phyloP scores from a whole-genome alignment of 164 flowering plant species.

The Annona cherimola region DNA sequence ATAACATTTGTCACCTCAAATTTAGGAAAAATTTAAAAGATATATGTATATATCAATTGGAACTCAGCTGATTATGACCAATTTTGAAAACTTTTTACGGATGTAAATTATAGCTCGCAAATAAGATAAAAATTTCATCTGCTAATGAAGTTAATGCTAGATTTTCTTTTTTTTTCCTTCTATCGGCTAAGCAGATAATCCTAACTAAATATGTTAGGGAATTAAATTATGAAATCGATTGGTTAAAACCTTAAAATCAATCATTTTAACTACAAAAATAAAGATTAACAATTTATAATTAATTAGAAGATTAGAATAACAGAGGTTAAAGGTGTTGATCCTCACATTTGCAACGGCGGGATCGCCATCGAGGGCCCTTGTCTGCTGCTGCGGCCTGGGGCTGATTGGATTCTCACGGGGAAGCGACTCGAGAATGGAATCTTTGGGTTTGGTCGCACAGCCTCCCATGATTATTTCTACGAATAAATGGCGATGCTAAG shows the following conservation, averaged over 20 bases:
- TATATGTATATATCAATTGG: too few relatives aligned
- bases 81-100: too few relatives aligned
- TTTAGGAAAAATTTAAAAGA: too few relatives aligned
- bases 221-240: neutral
- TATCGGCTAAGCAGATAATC: neutral
- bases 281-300: neutral
- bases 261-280: neutral
- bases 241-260: neutral
- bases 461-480: conserved; percentile 17
- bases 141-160: too few relatives aligned
- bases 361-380: conserved; percentile 6
- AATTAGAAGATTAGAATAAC: neutral
- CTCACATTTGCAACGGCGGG: conserved; percentile 8
- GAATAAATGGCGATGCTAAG: conserved; percentile 2
- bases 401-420: conserved; percentile 9
- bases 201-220: neutral
- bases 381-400: conserved; percentile 1
- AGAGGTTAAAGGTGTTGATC: neutral
- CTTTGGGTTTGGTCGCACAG: conserved; percentile 24
- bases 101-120: too few relatives aligned
- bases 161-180: too few relatives aligned
- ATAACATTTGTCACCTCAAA: too few relatives aligned
- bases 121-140: too few relatives aligned
- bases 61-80: too few relatives aligned
- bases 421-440: conserved; percentile 10